Evolutionary conservation across 805 yeast genomes (phyloP), one percentile per base, ranked within the genome.

Genomic region (Maudiozyma barnettii): DNA sequence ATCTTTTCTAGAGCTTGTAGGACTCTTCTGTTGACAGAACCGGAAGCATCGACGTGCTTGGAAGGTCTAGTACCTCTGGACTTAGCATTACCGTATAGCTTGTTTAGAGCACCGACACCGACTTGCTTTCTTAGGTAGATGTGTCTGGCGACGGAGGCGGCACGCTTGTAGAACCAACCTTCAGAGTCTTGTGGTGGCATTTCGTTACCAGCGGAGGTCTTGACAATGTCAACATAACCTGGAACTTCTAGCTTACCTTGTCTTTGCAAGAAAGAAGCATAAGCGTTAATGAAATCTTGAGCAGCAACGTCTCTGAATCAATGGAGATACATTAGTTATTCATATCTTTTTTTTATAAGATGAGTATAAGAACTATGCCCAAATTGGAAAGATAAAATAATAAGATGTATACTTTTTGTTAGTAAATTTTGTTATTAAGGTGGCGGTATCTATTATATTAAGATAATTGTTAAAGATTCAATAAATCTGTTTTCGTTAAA

Each of bases 141-240:
- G 90, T 93, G 99, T 82, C 99, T 93, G 71, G 99, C 99, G 74
- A 90, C 89, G 53, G 99, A 91, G 69, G 99, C 99, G 68, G 99
- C 95, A 78, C 99, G 86, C 87, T 86, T 87, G 96, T 91, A 91
- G 86, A 88, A 91, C 99, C 99, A 93, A 71, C 91, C 89, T 78
- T 89, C 98, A 66, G 98, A 77, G 73, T 93, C 98, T 79, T 91
- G 98, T 74, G 99, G 99, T 74, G 99, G 99, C 74, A 93, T 85
- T 74, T 93, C 99, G 72, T 91, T 90, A 78, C 96, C 95, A 63
- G 95, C 84, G 60, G 96, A 85, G 74, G 99, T 93, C 89, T 93
- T 93, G 79, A 93, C 99, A 67, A 91, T 76, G 81, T 93, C 99
- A 74, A 93, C 98, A 85, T 90, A 93, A 75, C 96, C 96, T 80